phyloP scores from a whole-genome alignment of 768 basidiomycete genomes.

The Podaxis rugospora region DNA sequence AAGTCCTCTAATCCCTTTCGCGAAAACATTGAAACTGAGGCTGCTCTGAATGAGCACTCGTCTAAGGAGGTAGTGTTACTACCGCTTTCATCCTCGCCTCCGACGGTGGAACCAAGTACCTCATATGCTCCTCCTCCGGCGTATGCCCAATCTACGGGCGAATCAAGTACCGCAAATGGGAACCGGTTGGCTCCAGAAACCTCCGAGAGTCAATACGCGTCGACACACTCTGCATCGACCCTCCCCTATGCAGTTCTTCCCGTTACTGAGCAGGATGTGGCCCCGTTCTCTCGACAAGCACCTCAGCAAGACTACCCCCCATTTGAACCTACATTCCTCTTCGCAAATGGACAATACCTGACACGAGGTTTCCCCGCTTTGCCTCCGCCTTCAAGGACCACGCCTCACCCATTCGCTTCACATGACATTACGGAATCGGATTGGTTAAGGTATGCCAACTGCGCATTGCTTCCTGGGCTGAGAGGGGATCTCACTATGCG shows the following conservation, averaged over 20 bases:
- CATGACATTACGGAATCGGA: slow-evolving; percentile 48
- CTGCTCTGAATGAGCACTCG: background rate
- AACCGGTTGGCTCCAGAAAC: background rate
- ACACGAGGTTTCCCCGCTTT: slow-evolving; percentile 38
- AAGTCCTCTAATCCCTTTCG: background rate
- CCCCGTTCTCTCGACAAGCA: slow-evolving; percentile 18
- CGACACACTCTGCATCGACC: background rate
- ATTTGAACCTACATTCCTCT: slow-evolving; percentile 29
- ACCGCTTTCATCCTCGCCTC: background rate
- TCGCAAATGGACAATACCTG: slow-evolving; percentile 28
- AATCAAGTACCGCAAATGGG: background rate
- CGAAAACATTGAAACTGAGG: background rate
- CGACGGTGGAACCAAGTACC: background rate
- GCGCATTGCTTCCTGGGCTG: background rate
- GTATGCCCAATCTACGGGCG: background rate
- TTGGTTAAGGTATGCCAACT: slow-evolving; percentile 36
- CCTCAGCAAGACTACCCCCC: slow-evolving; percentile 13
- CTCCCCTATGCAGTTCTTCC: background rate
- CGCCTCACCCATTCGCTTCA: slow-evolving; percentile 45
- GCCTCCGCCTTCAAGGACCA: slow-evolving; percentile 33
- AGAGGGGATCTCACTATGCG: background rate
- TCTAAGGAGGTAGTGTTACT: background rate
- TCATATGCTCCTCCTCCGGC: background rate
- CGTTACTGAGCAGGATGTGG: background rate
- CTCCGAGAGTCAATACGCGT: background rate